Conservation (phyloP, 306 rosid species). For the Gleditsia sinensis region DNA sequence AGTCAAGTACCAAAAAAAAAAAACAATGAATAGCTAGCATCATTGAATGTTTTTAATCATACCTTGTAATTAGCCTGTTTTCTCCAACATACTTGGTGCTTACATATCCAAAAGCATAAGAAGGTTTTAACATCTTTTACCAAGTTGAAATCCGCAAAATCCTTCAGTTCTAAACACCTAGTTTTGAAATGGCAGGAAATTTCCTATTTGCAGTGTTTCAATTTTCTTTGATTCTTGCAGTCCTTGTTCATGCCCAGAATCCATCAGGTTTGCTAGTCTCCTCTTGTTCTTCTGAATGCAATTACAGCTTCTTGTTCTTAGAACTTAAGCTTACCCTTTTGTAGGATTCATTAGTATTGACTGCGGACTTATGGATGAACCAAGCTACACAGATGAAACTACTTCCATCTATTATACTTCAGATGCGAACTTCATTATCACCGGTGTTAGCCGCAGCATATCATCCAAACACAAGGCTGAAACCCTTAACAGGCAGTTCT, state of each 20-base stretch:
- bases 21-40: too few relatives aligned
- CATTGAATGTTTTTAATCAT: neutral
- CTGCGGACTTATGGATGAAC: conserved; percentile 41
- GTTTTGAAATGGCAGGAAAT: conserved; percentile 25
- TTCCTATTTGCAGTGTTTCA: conserved; percentile 21
- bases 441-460: conserved; percentile 35
- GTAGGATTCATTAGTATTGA: conserved; percentile 48
- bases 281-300: conserved; percentile 2
- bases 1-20: too few relatives aligned
- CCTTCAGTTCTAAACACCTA: neutral
- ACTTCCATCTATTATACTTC: conserved; percentile 37
- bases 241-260: conserved; percentile 33
- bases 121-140: neutral
- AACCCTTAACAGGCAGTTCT: conserved; percentile 34
- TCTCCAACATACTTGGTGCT: neutral
- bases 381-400: conserved; percentile 45
- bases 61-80: conserved; percentile 12
- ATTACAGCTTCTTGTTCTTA: neutral
- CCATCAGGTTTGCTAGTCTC: conserved; percentile 36
- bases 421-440: conserved; percentile 32
- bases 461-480: conserved; percentile 23
- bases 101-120: conserved; percentile 8
- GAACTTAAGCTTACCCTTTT: conserved; percentile 7
- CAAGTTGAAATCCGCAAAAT: neutral
- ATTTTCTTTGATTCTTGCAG: conserved; percentile 12